A percentile compares a stretch with the other conserved stretches of the same genome.
phyloP scores from a whole-genome alignment of 225 moss, liverwort and hornwort genomes.

The Antitrichia curtipendula region DNA sequence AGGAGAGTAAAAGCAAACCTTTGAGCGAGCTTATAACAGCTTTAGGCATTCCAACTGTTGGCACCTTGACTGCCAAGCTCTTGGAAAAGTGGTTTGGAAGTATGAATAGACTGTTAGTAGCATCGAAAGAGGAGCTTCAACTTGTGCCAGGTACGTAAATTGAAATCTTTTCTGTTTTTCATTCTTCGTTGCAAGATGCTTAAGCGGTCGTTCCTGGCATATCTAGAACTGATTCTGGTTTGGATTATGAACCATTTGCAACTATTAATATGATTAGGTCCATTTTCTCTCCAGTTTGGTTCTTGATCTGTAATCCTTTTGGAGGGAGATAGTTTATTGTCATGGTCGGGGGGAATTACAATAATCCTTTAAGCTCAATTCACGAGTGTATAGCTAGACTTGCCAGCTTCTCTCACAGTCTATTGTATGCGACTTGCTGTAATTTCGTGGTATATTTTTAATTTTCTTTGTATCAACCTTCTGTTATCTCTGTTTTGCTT shows the following conservation, averaged over 20 bases:
- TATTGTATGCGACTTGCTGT: not conserved
- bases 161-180: not conserved
- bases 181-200: not conserved
- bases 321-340: not conserved
- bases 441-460: not conserved
- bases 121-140: slow-evolving; percentile 29
- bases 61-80: slow-evolving; percentile 44
- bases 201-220: not conserved
- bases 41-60: slow-evolving; percentile 78
- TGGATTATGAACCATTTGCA: not conserved
- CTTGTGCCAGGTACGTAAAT: slow-evolving; percentile 51
- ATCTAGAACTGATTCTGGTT: not conserved
- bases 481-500: not conserved
- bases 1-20: slow-evolving; percentile 66
- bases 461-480: not conserved
- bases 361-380: not conserved
- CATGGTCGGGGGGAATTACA: not conserved
- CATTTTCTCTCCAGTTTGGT: not conserved
- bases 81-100: slow-evolving; percentile 60
- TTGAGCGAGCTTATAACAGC: slow-evolving; percentile 58
- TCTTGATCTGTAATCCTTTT: not conserved
- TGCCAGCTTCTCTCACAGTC: not conserved
- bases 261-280: not conserved
- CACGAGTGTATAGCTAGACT: not conserved
- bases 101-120: slow-evolving; percentile 34